These are phyloP conservation scores for Pseudogymnoascus sp. DNA, from an alignment of 2,329 filamentous ascomycete genomes.

Conservation along the genomic window DNA sequence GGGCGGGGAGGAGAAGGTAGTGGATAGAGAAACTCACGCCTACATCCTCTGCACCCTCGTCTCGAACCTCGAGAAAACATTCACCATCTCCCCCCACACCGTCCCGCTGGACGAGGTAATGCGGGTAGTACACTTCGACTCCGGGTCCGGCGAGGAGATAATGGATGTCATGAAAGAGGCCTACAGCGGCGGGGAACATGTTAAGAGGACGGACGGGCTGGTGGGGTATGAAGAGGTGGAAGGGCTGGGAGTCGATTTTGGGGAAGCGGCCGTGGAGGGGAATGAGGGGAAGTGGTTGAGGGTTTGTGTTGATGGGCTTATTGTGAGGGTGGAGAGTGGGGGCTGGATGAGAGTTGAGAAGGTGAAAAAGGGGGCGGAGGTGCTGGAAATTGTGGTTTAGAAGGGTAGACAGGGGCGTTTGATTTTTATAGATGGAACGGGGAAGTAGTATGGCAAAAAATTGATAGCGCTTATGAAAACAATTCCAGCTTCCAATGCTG, in stretches of 20 bases:
- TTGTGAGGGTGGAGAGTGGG: slow-evolving; percentile 61
- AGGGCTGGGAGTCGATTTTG: slow-evolving; percentile 58
- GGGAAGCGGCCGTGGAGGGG: slow-evolving; percentile 44
- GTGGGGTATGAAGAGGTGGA: slow-evolving; percentile 68
- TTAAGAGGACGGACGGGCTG: slow-evolving; percentile 46
- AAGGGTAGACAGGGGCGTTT: slow-evolving; percentile 8
- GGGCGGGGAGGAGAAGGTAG: slow-evolving; percentile 20
- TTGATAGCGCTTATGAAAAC: slow-evolving; percentile 10
- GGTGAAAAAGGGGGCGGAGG: slow-evolving; percentile 29
- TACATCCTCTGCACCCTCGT: slow-evolving; percentile 73
- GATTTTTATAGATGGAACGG: slow-evolving; percentile 2
- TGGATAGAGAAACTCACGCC: slow-evolving; percentile 45
- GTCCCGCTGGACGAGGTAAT: slow-evolving; percentile 62
- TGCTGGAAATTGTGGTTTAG: slow-evolving; percentile 19
- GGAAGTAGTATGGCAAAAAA: neutral
- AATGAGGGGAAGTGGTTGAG: slow-evolving; percentile 64
- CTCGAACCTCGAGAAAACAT: slow-evolving; percentile 71
- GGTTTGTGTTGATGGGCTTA: slow-evolving; percentile 86
- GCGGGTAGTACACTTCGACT: slow-evolving; percentile 66
- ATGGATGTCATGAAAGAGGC: slow-evolving; percentile 69
- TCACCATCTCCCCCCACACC: slow-evolving; percentile 70
- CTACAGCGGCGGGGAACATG: slow-evolving; percentile 49
- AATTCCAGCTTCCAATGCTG: slow-evolving; percentile 9
- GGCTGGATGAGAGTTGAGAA: slow-evolving; percentile 62
- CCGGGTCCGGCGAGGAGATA: slow-evolving; percentile 52